Base-by-base conservation (phyloP, 495 filamentous ascomycete species). In the Beverwykella pulmonaria region DNA sequence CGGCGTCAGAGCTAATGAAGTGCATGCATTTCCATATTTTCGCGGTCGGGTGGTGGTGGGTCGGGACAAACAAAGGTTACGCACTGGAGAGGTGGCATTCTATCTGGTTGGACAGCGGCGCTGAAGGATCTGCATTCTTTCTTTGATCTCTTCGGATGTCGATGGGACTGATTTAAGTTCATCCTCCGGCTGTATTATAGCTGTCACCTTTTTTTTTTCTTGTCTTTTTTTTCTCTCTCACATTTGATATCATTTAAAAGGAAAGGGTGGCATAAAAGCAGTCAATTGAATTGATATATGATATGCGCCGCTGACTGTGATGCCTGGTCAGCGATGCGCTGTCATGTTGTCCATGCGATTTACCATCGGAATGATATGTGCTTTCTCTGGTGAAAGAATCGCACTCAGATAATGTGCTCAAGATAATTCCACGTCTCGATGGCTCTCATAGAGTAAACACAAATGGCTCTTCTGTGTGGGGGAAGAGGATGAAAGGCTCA, bases 171-270 rank as follows among this genome's bases (percentile, higher is more conserved):
- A 52, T 50, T 46, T 53, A 12, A 39, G 14, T 58, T 65, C 53
- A 65, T 36, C 23, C 57, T 36, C 19, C 39, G 47, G 27, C 27
- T 64, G 55, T 64, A 64, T 53, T 39, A 69, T 60, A 61, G 34
- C 60, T 64, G 47, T 30, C 20, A 23, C 10, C 22, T 36, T 49
- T 19, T 53, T 57, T n/a, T n/a, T n/a, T n/a, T n/a, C n/a, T n/a
- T n/a, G n/a, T n/a, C n/a, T n/a, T n/a, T n/a, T n/a, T n/a, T n/a
- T n/a, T n/a, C n/a, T n/a, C n/a, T n/a, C n/a, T n/a, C n/a, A n/a
- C n/a, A n/a, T n/a, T n/a, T n/a, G n/a, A n/a, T n/a, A n/a, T 49
- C 36, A 34, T 19, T 8, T n/a, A 19, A 49, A n/a, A 15, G 54
- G 63, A 66, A 68, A 60, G 57, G 58, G 22, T 50, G 30, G 47